Evolutionary conservation across 257 asterid species (phyloP), one percentile per base, ranked within the genome.

Genomic region (Paulownia fortunei): DNA sequence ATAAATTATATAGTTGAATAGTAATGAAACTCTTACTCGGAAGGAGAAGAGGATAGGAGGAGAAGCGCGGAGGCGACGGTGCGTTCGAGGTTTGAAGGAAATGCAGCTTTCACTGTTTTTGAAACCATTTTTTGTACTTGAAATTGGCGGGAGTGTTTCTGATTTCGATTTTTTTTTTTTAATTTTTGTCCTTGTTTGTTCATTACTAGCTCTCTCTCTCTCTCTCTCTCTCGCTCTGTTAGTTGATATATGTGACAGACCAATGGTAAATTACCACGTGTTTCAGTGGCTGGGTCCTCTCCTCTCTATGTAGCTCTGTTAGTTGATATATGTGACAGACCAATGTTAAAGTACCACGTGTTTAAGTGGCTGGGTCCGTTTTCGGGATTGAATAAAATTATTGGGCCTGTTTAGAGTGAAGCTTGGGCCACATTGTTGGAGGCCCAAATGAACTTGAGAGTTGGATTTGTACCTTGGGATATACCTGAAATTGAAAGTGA

Each of bases 51-150:
- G 49, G 97, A 86, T 56, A 96, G 97, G 65, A 89, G 91, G 77
- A 96, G 92, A 39, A 96, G 98, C 34, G 96, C 89, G 51, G 98
- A 92, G 82, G 97, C 97, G 56, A 86, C 97, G 10, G 74, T 87
- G 79, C 82, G 88, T 75, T 95, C 99, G 74, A 78, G 81, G 63
- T 42, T 59, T 8, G 93, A 88, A 76, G 97, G 97, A 86, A 93
- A 95, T 79, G 90, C 80, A 44, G 83, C 87, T 85, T 77, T 76
- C 71, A 66, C 83, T 46, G 86, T 73, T 67, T 78, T 76, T 0
- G 82, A 69, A 32, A 59, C 86, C 90, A 89, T 86, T 76, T 82
- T 74, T 47, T 52, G 69, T 61, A n/a, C 37, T 86, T 76, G 80
- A 82, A 85, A 77, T 77, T 83, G 97, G 98, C 98, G 97, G 97